These are phyloP conservation scores for Solanum appendiculatum DNA, from an alignment of 257 asterid species.

Conservation along the genomic window DNA sequence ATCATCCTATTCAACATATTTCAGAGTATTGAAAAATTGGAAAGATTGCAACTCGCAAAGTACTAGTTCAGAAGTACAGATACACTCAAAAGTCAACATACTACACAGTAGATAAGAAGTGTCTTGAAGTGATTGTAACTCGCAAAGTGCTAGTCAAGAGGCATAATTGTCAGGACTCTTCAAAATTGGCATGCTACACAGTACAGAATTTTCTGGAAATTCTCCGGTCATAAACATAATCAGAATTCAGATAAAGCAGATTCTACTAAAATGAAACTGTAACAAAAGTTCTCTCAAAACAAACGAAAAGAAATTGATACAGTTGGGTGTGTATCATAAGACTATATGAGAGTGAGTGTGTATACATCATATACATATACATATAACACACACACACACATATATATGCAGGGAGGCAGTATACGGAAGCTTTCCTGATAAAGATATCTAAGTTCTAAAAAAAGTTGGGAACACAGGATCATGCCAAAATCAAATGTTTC, in stretches of 20 bases:
- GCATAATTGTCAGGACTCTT: background rate
- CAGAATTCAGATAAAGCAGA: background rate
- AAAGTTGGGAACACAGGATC: background rate
- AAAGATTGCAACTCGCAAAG: background rate
- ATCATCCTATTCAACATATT: background rate
- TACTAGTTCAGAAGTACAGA: background rate
- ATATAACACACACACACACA: constrained; percentile 33
- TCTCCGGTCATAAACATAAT: background rate
- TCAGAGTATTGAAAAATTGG: background rate
- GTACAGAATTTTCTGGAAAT: background rate
- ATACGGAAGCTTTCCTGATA: background rate
- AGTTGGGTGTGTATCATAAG: background rate
- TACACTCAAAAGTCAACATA: background rate
- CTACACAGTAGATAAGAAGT: background rate
- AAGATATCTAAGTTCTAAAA: constrained; percentile 5
- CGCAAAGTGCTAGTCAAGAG: background rate
- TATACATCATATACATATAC: background rate
- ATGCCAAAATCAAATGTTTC: background rate
- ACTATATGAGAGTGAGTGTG: background rate
- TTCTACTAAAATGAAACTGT: background rate
- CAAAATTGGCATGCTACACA: background rate
- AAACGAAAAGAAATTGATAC: background rate
- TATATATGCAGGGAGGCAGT: constrained; percentile 10
- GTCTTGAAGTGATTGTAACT: background rate
- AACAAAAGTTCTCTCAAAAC: background rate